These are phyloP conservation scores for Mycoemilia scoparia DNA, from an alignment of 192 early-diverging fungal species.

Conservation along the genomic window DNA sequence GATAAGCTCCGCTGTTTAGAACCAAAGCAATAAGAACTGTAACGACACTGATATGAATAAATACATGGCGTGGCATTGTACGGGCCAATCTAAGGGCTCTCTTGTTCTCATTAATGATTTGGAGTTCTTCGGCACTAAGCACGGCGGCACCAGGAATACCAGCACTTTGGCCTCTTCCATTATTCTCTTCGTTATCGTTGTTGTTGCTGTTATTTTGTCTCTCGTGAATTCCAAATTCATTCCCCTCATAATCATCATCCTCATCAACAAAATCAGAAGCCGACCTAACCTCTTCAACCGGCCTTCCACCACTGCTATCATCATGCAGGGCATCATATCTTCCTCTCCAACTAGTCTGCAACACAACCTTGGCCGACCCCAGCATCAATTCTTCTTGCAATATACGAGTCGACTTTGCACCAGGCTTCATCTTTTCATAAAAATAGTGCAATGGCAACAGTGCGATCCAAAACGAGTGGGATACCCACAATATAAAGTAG, in stretches of 20 bases:
- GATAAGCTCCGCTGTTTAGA: slow-evolving; percentile 48
- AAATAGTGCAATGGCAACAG: slow-evolving; percentile 21
- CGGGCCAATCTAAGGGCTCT: slow-evolving; percentile 7
- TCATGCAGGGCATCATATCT: neutral
- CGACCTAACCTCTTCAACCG: too few relatives aligned
- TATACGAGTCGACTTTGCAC: slow-evolving; percentile 8
- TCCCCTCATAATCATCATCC: too few relatives aligned
- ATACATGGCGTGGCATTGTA: slow-evolving; percentile 8
- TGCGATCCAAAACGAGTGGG: slow-evolving; percentile 27
- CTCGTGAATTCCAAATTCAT: neutral
- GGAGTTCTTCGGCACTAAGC: neutral
- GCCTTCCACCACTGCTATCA: neutral
- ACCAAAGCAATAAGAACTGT: slow-evolving; percentile 29
- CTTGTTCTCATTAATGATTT: slow-evolving; percentile 1
- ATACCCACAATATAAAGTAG: slow-evolving; percentile 33
- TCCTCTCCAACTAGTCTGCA: slow-evolving; percentile 6
- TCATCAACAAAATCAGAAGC: too few relatives aligned
- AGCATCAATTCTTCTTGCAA: slow-evolving; percentile 20
- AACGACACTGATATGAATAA: slow-evolving; percentile 7
- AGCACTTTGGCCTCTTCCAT: neutral
- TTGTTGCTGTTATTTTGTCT: neutral
- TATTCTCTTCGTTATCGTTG: neutral
- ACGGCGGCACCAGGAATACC: neutral
- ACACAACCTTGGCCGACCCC: slow-evolving; percentile 17
- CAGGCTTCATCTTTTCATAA: slow-evolving; percentile 18